Conservation (phyloP, 352 stramenopile genomes). For the Paralagenidium karlingii region DNA sequence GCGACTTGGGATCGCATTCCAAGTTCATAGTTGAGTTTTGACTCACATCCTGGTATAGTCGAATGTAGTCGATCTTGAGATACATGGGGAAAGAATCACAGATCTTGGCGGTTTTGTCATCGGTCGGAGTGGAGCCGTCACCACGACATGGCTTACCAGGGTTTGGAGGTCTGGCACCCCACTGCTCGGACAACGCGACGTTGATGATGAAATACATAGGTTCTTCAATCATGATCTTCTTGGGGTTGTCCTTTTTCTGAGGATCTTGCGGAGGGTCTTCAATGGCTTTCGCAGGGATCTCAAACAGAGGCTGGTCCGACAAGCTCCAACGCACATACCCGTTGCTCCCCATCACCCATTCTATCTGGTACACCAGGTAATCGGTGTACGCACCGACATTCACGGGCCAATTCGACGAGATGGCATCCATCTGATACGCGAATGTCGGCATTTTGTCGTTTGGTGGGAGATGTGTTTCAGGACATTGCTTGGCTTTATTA, state of each 20-base stretch:
- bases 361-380: constrained; percentile 51
- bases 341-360: constrained; percentile 52
- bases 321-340: constrained; percentile 65
- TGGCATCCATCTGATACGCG: constrained; percentile 60
- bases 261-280: constrained; percentile 26
- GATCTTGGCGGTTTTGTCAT: constrained; percentile 32
- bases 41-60: constrained; percentile 44
- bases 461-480: constrained; percentile 7
- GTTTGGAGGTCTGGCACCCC: constrained; percentile 59
- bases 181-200: constrained; percentile 83
- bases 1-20: constrained; percentile 38
- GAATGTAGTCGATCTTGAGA: constrained; percentile 83
- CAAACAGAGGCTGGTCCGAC: constrained; percentile 37
- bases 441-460: constrained; percentile 51
- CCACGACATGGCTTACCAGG: constrained; percentile 33
- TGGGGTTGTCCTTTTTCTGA: constrained; percentile 26
- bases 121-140: constrained; percentile 21
- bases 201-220: constrained; percentile 93
- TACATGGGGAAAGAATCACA: constrained; percentile 72
- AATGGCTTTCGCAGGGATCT: constrained; percentile 45
- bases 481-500: neutral
- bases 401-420: constrained; percentile 62
- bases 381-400: constrained; percentile 49
- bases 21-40: constrained; percentile 26
- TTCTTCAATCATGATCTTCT: constrained; percentile 65